Conservation (phyloP, 345 rosid genomes). For the Pugionium cornutum region DNA sequence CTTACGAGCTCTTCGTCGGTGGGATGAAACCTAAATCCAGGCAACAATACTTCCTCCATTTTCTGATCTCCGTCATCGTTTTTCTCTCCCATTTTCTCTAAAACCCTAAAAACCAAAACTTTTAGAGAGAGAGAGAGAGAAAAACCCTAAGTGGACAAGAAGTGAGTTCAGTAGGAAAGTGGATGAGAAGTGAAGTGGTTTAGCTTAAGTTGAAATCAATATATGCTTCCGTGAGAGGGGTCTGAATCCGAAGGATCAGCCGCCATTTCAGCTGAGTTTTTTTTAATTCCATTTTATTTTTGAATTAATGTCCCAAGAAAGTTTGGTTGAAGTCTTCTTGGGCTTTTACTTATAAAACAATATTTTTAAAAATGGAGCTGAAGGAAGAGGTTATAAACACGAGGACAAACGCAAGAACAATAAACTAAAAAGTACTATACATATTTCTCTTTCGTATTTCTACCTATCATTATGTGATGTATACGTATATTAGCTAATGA, state of each 20-base stretch:
- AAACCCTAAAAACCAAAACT: conserved; percentile 23
- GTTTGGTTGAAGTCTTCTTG: conserved; percentile 34
- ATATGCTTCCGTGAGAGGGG: conserved; percentile 75
- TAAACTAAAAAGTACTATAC: background rate
- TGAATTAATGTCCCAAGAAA: conserved; percentile 46
- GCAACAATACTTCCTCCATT: conserved; percentile 70
- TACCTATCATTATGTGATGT: background rate
- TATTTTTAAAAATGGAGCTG: conserved; percentile 13
- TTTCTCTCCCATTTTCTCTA: conserved; percentile 47
- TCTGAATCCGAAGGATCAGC: conserved; percentile 90
- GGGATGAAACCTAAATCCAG: conserved; percentile 92
- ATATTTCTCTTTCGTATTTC: conserved; percentile 15
- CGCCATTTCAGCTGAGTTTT: conserved; percentile 77
- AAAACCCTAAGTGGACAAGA: conserved; percentile 27
- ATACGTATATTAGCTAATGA: background rate
- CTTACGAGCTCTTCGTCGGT: conserved; percentile 92
- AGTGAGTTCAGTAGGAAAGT: conserved; percentile 25
- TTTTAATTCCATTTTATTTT: conserved; percentile 39
- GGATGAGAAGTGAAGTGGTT: conserved; percentile 36
- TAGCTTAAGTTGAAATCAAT: conserved; percentile 54
- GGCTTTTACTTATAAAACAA: conserved; percentile 3
- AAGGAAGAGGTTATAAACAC: conserved; percentile 31
- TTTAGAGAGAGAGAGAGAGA: background rate
- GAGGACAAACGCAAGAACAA: conserved; percentile 19
- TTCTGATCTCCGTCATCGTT: conserved; percentile 50